Evolutionary conservation across 306 rosid genomes (phyloP), one percentile per base, ranked within the genome.

Genomic region (Cicer bijugum): DNA sequence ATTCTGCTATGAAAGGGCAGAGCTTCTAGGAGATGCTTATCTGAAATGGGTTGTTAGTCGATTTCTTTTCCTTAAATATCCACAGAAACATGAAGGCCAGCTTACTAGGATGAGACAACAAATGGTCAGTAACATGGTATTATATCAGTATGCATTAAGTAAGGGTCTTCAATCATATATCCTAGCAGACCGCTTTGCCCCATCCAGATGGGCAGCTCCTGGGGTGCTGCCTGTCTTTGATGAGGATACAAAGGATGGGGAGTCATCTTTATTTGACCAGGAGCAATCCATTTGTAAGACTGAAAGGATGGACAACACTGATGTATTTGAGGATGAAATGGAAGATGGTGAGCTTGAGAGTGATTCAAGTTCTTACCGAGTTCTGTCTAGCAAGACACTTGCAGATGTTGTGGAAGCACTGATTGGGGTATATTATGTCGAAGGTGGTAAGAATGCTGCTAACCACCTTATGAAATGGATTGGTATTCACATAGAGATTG

Each of bases 61-160:
- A 78, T 94, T 87, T 86, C 95, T 94, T 68, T 94, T 91, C 82
- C 93, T 94, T 20, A 94, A 91, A 78, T 87, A 91, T 75, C 99
- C 99, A 10, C 97, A 92, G 89, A 94, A 91, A 83, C 99, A 94
- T 14, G 99, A 94, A 75, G 99, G 99, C 62, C 99, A 94, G 83
- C 99, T 94, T 76, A 94, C 99, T 79, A 85, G 99, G 88, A 94
- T 94, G 99, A 89, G 99, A 77, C 99, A 94, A 59, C 97, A 89
- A 84, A 90, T 86, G 97, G 99, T 94, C 75, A 94, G 99, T 80
- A 94, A 94, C 88, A 87, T 94, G 97, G 85, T 94, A 65, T 84
- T 94, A 42, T 94, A 91, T 84, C 97, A 88, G 62, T 88, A 79
- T 82, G 99, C 99, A 45, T 78, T 94, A 82, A 74, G 80, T 67